Percentiles rank a stretch among this genome's conserved stretches.
These are phyloP conservation scores for Wickerhamiella infanticola DNA, from an alignment of 1,139 yeast species.

Conservation along the genomic window DNA sequence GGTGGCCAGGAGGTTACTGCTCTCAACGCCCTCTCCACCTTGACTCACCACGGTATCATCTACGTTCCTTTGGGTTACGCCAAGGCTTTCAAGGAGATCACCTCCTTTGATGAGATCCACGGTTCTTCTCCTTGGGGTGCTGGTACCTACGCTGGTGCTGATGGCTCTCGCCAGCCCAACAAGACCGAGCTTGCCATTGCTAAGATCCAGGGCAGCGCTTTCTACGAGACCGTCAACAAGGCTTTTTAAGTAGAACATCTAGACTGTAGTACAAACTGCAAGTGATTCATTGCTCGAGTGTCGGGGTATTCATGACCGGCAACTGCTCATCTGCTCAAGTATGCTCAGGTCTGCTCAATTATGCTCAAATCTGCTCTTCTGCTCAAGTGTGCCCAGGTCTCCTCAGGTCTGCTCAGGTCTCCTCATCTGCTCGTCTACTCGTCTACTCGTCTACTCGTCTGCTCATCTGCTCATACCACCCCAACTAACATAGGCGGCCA, in stretches of 20 bases:
- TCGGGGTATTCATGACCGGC: too few relatives aligned
- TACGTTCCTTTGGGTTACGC: conserved; percentile 72
- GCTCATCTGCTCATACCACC: too few relatives aligned
- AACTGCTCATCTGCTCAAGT: too few relatives aligned
- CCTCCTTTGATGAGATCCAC: conserved; percentile 53
- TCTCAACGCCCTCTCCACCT: conserved; percentile 46
- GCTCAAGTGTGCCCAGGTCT: too few relatives aligned
- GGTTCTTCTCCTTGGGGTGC: conserved; percentile 90
- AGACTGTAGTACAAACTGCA: too few relatives aligned
- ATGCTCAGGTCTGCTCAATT: too few relatives aligned
- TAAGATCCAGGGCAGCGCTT: conserved; percentile 45
- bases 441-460: too few relatives aligned
- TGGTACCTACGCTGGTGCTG: conserved; percentile 63
- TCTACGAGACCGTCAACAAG: conserved; percentile 32
- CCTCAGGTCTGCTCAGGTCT: too few relatives aligned
- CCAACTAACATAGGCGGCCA: too few relatives aligned
- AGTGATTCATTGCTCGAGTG: too few relatives aligned
- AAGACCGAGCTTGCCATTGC: conserved; percentile 53
- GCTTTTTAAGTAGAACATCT: background rate
- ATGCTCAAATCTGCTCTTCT: too few relatives aligned
- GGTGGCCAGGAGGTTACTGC: conserved; percentile 73
- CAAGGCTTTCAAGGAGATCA: conserved; percentile 39
- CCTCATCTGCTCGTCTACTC: too few relatives aligned
- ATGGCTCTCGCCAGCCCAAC: conserved; percentile 62
- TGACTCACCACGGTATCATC: conserved; percentile 67